These are phyloP conservation scores for Sextonia rubra DNA, from an alignment of 164 flowering plant species.

Conservation along the genomic window DNA sequence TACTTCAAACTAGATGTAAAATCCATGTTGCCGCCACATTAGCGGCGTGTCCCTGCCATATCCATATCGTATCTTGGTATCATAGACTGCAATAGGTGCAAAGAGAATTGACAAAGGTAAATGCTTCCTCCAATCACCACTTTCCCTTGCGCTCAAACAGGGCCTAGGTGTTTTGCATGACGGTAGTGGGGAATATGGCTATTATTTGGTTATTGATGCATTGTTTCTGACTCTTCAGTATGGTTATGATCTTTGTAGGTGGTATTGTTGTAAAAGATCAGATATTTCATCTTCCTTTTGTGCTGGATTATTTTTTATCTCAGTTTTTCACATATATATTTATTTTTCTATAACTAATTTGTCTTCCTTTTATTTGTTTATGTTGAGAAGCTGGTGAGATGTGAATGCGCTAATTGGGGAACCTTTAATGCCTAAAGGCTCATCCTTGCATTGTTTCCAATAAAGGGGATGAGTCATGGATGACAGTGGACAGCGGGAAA, in stretches of 20 bases:
- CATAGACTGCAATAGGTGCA: neutral
- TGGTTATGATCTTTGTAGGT: neutral
- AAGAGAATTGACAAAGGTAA: neutral
- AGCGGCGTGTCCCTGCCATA: neutral
- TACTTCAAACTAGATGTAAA: too few species aligned
- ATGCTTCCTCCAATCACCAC: neutral
- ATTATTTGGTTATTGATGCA: neutral
- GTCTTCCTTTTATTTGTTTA: neutral
- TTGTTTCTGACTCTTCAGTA: neutral
- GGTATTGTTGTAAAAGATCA: neutral
- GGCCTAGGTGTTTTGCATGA: neutral
- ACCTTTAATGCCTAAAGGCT: too few species aligned
- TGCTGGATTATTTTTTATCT: neutral
- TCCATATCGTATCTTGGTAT: too few species aligned
- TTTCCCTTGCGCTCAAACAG: neutral
- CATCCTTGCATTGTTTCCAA: neutral
- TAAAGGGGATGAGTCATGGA: slow-evolving; percentile 44
- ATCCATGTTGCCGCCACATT: too few species aligned
- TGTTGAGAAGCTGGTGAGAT: neutral
- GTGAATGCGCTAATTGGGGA: neutral
- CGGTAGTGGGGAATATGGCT: too few species aligned
- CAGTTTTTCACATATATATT: neutral
- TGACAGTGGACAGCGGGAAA: slow-evolving; percentile 80
- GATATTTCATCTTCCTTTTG: neutral
- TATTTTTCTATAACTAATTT: neutral